phyloP scores from a whole-genome alignment of 768 basidiomycete species.

The Neoboletus subvelutipes region DNA sequence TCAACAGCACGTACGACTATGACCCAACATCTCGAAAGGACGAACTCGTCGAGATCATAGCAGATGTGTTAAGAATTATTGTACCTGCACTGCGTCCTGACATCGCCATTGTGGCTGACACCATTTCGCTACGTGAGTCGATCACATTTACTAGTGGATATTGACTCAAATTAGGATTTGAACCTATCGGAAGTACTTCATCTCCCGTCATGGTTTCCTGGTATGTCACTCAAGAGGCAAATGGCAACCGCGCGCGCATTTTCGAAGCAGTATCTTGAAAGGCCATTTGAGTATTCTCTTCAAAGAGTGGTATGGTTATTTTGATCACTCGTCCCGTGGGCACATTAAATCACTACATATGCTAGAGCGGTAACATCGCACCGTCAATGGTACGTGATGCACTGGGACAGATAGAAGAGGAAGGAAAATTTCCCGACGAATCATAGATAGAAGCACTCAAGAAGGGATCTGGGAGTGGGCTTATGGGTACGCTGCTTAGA shows the following conservation, averaged over 20 bases:
- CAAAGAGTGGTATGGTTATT: not conserved
- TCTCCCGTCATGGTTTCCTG: slow-evolving; percentile 8
- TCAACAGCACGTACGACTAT: slow-evolving; percentile 9
- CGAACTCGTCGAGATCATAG: not conserved
- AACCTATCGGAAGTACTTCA: not conserved
- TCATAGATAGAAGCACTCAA: not conserved
- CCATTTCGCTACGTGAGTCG: slow-evolving; percentile 2
- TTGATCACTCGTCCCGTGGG: not conserved
- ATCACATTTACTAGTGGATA: not conserved
- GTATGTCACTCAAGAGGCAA: slow-evolving; percentile 2
- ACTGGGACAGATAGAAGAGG: not conserved
- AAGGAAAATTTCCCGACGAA: not conserved
- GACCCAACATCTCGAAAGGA: slow-evolving; percentile 3
- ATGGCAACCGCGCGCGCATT: not conserved
- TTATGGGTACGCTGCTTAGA: slow-evolving; percentile 1
- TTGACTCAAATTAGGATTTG: not conserved
- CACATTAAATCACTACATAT: not conserved
- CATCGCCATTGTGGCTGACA: not conserved
- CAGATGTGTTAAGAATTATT: not conserved
- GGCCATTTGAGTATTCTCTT: slow-evolving; percentile 2
- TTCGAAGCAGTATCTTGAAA: not conserved
- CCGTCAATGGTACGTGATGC: slow-evolving; percentile 7
- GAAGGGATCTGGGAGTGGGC: not conserved
- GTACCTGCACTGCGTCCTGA: not conserved
- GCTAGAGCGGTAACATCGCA: not conserved